Evolutionary conservation across 495 filamentous ascomycete species (phyloP).

Genomic region (Xylaria acuta): DNA sequence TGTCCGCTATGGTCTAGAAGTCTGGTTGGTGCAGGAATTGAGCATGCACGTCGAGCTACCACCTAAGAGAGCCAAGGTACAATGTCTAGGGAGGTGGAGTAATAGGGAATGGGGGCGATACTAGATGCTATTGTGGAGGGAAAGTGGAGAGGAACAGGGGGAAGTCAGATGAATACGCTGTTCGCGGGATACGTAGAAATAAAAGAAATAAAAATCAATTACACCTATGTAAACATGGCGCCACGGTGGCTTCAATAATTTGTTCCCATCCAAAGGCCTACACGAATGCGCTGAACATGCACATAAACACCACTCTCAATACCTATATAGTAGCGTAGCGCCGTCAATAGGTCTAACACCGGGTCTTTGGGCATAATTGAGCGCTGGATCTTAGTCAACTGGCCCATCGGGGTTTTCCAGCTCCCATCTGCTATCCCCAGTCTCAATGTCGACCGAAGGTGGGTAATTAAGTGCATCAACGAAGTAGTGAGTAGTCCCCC

Average conservation of each 20-base stretch:
- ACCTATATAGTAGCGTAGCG: not conserved
- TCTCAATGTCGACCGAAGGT: not conserved
- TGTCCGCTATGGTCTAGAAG: no score
- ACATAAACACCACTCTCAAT: not conserved
- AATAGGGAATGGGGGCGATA: no score
- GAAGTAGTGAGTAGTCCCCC: not conserved
- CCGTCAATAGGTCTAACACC: no score
- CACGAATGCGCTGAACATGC: not conserved
- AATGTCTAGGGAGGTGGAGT: not conserved
- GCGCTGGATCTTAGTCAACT: not conserved
- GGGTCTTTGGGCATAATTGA: not conserved
- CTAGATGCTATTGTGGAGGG: no score
- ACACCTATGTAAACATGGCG: not conserved
- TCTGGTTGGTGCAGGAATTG: not conserved
- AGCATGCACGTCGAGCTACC: not conserved
- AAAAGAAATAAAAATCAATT: not conserved
- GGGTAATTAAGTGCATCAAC: not conserved
- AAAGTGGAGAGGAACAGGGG: no score
- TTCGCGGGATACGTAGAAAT: no score
- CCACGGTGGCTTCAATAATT: not conserved
- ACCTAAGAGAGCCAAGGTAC: not conserved
- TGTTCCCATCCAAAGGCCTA: not conserved
- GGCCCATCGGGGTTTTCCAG: not conserved
- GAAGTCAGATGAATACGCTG: no score
- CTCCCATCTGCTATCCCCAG: not conserved